Conservation (phyloP, 148 eudicot genomes). For the Polygonum maritimum region DNA sequence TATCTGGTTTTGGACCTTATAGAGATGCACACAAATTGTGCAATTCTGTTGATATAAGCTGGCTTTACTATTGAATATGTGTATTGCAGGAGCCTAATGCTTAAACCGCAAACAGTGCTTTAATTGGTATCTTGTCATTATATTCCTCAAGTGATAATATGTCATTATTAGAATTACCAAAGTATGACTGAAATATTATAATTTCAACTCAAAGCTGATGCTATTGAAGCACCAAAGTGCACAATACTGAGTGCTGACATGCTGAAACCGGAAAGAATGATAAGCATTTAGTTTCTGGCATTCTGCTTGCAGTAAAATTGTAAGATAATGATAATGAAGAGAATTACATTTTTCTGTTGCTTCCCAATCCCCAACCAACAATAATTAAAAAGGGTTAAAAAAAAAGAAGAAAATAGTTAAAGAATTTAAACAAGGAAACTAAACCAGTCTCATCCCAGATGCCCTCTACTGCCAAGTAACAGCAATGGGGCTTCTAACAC, state of each 20-base stretch:
- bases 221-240: too few species aligned
- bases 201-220: too few species aligned
- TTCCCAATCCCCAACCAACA: neutral
- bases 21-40: neutral
- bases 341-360: neutral
- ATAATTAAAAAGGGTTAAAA: neutral
- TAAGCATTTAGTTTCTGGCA: neutral
- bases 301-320: neutral
- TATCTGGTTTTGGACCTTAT: neutral
- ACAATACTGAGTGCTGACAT: too few species aligned
- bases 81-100: neutral
- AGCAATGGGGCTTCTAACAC: conserved; percentile 60
- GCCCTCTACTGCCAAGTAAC: conserved; percentile 35
- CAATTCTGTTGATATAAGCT: neutral
- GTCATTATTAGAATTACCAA: too few species aligned
- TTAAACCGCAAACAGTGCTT: neutral
- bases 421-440: neutral
- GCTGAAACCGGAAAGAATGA: neutral
- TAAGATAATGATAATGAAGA: neutral
- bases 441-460: neutral
- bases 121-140: too few species aligned
- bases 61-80: neutral
- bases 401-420: neutral
- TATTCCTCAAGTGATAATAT: too few species aligned
- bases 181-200: too few species aligned